phyloP scores from a whole-genome alignment of 306 rosid genomes.

The Rubus idaeus region DNA sequence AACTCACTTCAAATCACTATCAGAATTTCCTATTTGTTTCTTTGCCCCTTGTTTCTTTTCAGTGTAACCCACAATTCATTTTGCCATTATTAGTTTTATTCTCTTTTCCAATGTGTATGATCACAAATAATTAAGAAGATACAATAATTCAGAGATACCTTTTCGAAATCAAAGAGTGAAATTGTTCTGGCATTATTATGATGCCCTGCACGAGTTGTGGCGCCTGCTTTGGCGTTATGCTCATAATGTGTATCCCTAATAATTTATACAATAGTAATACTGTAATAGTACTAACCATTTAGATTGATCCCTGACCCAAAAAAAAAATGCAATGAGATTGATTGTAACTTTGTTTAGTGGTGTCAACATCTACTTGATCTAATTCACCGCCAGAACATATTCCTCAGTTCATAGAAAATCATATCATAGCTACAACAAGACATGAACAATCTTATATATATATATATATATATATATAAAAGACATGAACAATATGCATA shows the following conservation, averaged over 20 bases:
- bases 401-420: no score
- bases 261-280: not conserved
- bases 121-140: not conserved
- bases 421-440: no score
- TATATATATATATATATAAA: no score
- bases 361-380: not conserved
- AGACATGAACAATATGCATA: no score
- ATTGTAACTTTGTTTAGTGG: not conserved
- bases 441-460: no score
- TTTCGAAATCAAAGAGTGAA: not conserved
- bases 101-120: conserved; percentile 13
- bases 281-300: not conserved
- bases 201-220: no score
- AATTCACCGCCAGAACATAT: no score
- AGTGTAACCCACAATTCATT: not conserved
- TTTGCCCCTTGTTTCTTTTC: not conserved
- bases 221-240: not conserved
- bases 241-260: not conserved
- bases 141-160: not conserved
- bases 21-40: not conserved
- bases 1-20: not conserved
- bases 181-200: no score
- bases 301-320: not conserved
- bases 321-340: no score
- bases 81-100: not conserved